phyloP scores from a whole-genome alignment of 306 rosid species.

The Castanea sativa region DNA sequence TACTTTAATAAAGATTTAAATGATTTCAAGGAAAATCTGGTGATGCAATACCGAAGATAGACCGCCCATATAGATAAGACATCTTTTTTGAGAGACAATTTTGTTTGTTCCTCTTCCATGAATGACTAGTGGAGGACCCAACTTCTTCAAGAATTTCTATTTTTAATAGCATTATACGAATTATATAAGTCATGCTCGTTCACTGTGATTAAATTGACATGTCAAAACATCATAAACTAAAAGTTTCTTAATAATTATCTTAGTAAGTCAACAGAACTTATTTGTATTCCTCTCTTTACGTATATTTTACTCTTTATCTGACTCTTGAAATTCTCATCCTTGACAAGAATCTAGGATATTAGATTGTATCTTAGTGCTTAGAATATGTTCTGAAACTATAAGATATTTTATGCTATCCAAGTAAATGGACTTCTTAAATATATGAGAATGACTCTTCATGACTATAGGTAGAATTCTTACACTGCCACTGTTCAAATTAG shows the following conservation, averaged over 20 bases:
- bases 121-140: background rate
- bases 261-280: background rate
- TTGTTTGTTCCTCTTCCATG: constrained; percentile 1
- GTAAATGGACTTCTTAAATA: background rate
- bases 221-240: background rate
- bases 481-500: background rate
- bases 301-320: background rate
- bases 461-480: background rate
- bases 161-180: background rate
- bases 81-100: background rate
- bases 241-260: background rate
- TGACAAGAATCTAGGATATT: background rate
- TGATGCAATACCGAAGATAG: background rate
- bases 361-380: background rate
- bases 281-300: background rate
- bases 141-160: background rate
- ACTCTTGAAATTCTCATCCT: background rate
- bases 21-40: background rate
- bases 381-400: background rate
- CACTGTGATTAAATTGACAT: background rate
- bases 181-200: background rate
- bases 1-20: background rate
- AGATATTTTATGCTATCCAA: background rate
- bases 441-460: background rate
- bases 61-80: too few species aligned